A percentile compares a stretch with the other conserved stretches of the same genome.
phyloP scores from a whole-genome alignment of 139 green algal species.

The Chlamydomonas schloesseri region DNA sequence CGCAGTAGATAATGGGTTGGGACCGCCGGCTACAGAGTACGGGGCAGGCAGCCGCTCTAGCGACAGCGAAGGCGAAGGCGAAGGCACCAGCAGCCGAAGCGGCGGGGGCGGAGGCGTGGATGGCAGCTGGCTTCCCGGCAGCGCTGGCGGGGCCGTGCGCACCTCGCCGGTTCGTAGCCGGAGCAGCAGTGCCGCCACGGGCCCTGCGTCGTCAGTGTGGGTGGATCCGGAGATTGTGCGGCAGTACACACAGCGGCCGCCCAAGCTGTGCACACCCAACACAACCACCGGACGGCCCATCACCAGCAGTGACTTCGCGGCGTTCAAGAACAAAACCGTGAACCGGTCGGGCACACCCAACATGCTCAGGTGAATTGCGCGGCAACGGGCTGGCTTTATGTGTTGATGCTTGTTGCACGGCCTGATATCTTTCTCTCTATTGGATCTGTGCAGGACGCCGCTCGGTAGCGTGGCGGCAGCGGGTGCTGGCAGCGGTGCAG shows the following conservation, averaged over 20 bases:
- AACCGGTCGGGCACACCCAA: constrained; percentile 11
- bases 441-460: background rate
- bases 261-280: constrained; percentile 43
- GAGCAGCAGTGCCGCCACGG: no score
- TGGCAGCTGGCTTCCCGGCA: background rate
- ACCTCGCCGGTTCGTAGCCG: no score
- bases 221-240: constrained; percentile 34
- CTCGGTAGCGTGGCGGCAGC: background rate
- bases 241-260: constrained; percentile 28
- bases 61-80: background rate
- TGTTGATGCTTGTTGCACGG: no score
- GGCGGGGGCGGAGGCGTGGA: background rate
- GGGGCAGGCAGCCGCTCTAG: background rate
- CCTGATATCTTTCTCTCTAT: no score
- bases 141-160: no score
- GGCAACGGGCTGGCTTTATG: no score
- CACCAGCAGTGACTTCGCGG: constrained; percentile 34
- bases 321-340: constrained; percentile 35
- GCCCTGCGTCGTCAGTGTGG: background rate
- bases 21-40: no score
- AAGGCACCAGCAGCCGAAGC: background rate
- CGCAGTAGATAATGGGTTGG: no score
- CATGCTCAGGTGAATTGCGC: background rate
- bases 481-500: background rate
- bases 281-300: constrained; percentile 1